These are phyloP conservation scores for Penicillium sp. DNA, from an alignment of 2,329 filamentous ascomycete species.

Conservation along the genomic window DNA sequence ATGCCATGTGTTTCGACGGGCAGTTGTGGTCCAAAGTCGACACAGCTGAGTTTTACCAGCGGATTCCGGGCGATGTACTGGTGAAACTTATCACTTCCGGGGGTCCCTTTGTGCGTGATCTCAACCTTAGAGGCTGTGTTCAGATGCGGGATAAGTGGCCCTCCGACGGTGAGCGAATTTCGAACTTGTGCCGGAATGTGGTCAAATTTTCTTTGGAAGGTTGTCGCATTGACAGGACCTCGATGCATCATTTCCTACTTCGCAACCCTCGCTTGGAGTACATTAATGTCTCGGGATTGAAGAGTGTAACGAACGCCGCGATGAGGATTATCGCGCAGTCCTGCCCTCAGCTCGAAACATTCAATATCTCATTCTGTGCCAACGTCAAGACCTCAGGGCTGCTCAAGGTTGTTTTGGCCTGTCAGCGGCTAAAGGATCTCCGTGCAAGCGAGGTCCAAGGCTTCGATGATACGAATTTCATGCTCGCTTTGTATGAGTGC, in stretches of 20 bases:
- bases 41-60: slow-evolving; percentile 80
- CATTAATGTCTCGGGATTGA: slow-evolving; percentile 82
- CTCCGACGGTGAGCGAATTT: slow-evolving; percentile 68
- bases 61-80: slow-evolving; percentile 82
- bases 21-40: slow-evolving; percentile 90
- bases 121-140: slow-evolving; percentile 89
- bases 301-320: slow-evolving; percentile 74
- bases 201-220: slow-evolving; percentile 88
- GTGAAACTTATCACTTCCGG: slow-evolving; percentile 82
- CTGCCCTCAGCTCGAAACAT: slow-evolving; percentile 77
- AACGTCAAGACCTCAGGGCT: slow-evolving; percentile 80
- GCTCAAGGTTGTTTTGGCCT: slow-evolving; percentile 71
- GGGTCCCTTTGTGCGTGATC: slow-evolving; percentile 85
- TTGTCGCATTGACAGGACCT: slow-evolving; percentile 79
- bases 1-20: slow-evolving; percentile 87
- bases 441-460: slow-evolving; percentile 80
- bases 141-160: slow-evolving; percentile 84
- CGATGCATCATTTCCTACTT: slow-evolving; percentile 77
- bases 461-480: slow-evolving; percentile 74
- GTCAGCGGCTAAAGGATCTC: slow-evolving; percentile 75
- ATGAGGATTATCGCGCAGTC: slow-evolving; percentile 84
- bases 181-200: slow-evolving; percentile 84
- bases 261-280: slow-evolving; percentile 79
- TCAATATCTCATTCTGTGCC: slow-evolving; percentile 93
- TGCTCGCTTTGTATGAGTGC: slow-evolving; percentile 73